These are phyloP conservation scores for Colletotrichum liriopes DNA, from an alignment of 2,329 filamentous ascomycete genomes.

Conservation along the genomic window DNA sequence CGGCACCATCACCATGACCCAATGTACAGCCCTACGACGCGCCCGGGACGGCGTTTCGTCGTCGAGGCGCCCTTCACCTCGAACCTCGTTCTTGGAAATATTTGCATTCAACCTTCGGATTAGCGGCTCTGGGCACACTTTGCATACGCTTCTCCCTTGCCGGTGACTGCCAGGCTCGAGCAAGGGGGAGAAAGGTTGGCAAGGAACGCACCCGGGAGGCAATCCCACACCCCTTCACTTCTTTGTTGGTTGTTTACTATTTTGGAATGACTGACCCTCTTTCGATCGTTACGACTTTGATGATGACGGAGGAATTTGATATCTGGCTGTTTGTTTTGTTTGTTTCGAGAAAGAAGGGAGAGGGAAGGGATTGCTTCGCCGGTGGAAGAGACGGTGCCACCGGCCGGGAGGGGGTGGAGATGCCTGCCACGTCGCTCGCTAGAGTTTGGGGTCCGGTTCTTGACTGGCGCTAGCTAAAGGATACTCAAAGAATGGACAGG, in stretches of 20 bases:
- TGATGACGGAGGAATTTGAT: slow-evolving; percentile 37
- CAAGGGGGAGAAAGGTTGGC: neutral
- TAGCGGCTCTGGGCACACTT: slow-evolving; percentile 7
- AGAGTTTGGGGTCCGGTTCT: slow-evolving; percentile 20
- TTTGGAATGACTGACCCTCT: slow-evolving; percentile 39
- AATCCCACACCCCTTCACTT: slow-evolving; percentile 18
- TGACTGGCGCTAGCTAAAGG: slow-evolving; percentile 37
- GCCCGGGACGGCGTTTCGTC: neutral
- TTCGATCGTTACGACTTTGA: slow-evolving; percentile 43
- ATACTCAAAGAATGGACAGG: slow-evolving; percentile 35
- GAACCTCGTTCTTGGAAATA: slow-evolving; percentile 39
- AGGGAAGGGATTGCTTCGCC: neutral
- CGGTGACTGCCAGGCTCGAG: neutral
- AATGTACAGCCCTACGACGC: slow-evolving; percentile 11
- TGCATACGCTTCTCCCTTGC: slow-evolving; percentile 7
- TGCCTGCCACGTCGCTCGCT: slow-evolving; percentile 34
- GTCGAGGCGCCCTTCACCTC: slow-evolving; percentile 9
- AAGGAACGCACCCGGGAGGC: neutral
- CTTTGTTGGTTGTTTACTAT: slow-evolving; percentile 31
- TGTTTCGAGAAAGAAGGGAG: neutral
- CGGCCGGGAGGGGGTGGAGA: slow-evolving; percentile 2
- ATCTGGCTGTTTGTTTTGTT: slow-evolving; percentile 6
- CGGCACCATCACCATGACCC: slow-evolving; percentile 37
- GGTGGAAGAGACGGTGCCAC: neutral
- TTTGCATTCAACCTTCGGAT: slow-evolving; percentile 13